Conservation (phyloP, 1,139 yeast genomes). For the Wickerhamomyces sp. region DNA sequence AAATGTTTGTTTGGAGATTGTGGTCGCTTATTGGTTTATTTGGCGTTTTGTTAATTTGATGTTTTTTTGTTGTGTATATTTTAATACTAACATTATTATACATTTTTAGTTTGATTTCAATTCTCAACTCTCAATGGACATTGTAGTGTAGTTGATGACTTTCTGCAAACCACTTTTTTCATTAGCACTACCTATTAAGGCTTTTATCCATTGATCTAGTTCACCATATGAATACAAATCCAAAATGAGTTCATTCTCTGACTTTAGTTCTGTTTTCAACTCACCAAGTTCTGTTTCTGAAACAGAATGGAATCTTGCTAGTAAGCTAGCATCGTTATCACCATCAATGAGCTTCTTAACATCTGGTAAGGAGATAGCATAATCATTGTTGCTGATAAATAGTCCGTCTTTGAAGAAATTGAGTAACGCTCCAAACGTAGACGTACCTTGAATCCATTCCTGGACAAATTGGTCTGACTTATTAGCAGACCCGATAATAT, state of each 20-base stretch:
- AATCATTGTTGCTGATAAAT: constrained; percentile 21
- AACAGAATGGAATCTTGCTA: constrained; percentile 20
- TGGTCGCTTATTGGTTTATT: background rate
- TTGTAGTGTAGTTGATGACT: constrained; percentile 31
- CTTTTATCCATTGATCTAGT: constrained; percentile 32
- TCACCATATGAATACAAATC: constrained; percentile 22
- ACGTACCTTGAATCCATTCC: constrained; percentile 37
- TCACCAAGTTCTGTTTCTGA: constrained; percentile 21
- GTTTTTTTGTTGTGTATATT: background rate
- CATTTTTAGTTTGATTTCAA: constrained; percentile 3
- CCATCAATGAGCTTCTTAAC: constrained; percentile 13
- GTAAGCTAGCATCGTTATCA: constrained; percentile 17
- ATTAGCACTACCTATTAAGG: constrained; percentile 34
- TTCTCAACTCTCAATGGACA: constrained; percentile 23
- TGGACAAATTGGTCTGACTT: constrained; percentile 42
- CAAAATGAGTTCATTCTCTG: constrained; percentile 24
- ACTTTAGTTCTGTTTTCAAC: constrained; percentile 25
- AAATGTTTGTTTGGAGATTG: no score
- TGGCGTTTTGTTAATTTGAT: background rate
- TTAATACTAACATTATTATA: background rate
- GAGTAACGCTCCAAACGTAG: constrained; percentile 43
- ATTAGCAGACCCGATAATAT: constrained; percentile 36
- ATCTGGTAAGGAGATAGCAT: constrained; percentile 28
- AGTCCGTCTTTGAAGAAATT: constrained; percentile 30
- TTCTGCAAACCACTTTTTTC: constrained; percentile 28